Percentiles rank a stretch among this genome's conserved stretches.
Conservation (phyloP, 176 grass and related monocot genomes). For the Oryza coarctata region DNA sequence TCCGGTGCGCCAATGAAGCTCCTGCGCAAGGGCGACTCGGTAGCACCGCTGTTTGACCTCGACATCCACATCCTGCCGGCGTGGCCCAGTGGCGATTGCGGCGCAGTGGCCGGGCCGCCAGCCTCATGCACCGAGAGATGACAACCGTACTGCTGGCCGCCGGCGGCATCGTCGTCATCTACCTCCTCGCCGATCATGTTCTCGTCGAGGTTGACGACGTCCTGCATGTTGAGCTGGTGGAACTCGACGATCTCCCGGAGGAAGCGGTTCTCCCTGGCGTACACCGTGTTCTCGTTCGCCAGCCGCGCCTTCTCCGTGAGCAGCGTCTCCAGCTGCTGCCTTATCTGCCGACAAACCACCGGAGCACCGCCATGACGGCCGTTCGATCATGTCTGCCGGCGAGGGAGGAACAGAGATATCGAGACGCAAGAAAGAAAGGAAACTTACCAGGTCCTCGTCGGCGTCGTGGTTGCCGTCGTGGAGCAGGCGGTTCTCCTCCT, state of each 20-base stretch:
- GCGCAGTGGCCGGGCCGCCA: neutral
- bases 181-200: constrained; percentile 41
- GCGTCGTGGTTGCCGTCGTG: constrained; percentile 57
- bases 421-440: neutral
- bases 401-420: neutral
- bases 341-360: constrained; percentile 44
- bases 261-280: constrained; percentile 83
- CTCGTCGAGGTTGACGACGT: constrained; percentile 59
- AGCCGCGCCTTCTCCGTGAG: constrained; percentile 79
- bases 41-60: neutral
- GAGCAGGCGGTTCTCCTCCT: constrained; percentile 77
- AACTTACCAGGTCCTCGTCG: constrained; percentile 87
- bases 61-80: neutral
- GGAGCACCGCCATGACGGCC: neutral
- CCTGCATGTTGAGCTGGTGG: constrained; percentile 83
- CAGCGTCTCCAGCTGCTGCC: constrained; percentile 82
- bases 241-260: constrained; percentile 85
- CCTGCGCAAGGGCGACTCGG: neutral
- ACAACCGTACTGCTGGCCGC: neutral
- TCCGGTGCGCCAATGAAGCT: neutral
- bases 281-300: constrained; percentile 74
- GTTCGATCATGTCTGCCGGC: too few relatives aligned
- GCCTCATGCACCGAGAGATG: neutral
- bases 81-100: neutral
- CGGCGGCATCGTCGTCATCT: neutral